These are phyloP conservation scores for Xerocomellus amylosporus DNA, from an alignment of 768 basidiomycete species.

Conservation along the genomic window DNA sequence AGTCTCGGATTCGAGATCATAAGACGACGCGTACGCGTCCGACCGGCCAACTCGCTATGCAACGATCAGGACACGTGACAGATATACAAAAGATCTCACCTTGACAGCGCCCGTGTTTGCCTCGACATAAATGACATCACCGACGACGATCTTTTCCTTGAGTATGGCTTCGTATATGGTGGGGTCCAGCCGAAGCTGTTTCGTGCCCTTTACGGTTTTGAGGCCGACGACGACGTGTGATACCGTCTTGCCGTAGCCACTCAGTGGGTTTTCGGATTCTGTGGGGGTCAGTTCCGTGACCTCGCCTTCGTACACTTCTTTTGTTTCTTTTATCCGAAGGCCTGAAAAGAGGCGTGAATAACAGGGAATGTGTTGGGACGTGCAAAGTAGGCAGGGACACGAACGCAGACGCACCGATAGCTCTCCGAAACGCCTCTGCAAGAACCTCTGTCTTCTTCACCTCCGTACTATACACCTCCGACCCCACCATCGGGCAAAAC, in stretches of 20 bases:
- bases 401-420: constrained; percentile 72
- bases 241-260: constrained; percentile 97
- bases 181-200: constrained; percentile 91
- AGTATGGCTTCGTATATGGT: constrained; percentile 96
- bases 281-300: constrained; percentile 95
- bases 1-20: constrained; percentile 96
- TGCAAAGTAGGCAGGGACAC: background rate
- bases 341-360: constrained; percentile 37
- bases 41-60: constrained; percentile 88
- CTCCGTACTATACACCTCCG: constrained; percentile 94
- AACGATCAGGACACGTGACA: background rate
- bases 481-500: constrained; percentile 98
- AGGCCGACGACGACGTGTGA: constrained; percentile 97
- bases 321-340: constrained; percentile 97
- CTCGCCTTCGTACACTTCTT: constrained; percentile 98
- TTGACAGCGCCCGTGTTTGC: constrained; percentile 93
- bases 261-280: constrained; percentile 95
- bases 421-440: constrained; percentile 89
- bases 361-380: background rate
- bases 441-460: constrained; percentile 99
- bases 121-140: constrained; percentile 97
- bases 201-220: constrained; percentile 91
- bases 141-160: constrained; percentile 95
- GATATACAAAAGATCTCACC: constrained; percentile 42
- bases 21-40: constrained; percentile 96